phyloP scores from a whole-genome alignment of 2,329 filamentous ascomycete species.

The Ramularia collo-cygni region DNA sequence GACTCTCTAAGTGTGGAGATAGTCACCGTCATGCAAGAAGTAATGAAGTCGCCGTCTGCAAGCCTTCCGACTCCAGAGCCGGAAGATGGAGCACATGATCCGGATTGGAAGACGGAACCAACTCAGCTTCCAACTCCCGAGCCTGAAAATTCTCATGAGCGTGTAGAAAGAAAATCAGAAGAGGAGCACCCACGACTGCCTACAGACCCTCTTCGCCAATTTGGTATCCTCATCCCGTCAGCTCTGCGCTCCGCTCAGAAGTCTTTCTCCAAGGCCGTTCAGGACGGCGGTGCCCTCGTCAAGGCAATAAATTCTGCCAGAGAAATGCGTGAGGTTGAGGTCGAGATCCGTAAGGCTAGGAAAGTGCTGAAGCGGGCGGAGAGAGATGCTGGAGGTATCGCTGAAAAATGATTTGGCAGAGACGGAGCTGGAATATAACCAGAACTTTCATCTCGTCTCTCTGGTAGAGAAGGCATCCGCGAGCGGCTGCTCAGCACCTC shows the following conservation, averaged over 20 bases:
- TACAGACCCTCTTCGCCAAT: slow-evolving; percentile 52
- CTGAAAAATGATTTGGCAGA: not conserved
- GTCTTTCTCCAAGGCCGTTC: slow-evolving; percentile 48
- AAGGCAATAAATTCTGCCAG: slow-evolving; percentile 50
- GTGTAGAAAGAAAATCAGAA: slow-evolving; percentile 20
- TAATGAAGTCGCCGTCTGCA: slow-evolving; percentile 13
- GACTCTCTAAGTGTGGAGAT: slow-evolving; percentile 1
- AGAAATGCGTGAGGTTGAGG: slow-evolving; percentile 60
- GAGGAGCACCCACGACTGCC: not conserved
- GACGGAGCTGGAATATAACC: no score
- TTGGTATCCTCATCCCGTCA: slow-evolving; percentile 47
- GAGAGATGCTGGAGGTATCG: slow-evolving; percentile 2
- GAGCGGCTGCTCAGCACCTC: no score
- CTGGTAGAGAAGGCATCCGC: no score
- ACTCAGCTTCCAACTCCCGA: not conserved
- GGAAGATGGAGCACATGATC: slow-evolving; percentile 10
- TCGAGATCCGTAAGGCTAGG: slow-evolving; percentile 55
- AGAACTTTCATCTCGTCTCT: no score
- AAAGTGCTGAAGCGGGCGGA: slow-evolving; percentile 40
- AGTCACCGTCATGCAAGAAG: not conserved
- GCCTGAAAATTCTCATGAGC: not conserved
- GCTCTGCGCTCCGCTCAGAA: slow-evolving; percentile 51
- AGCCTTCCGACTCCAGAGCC: slow-evolving; percentile 39
- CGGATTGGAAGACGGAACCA: not conserved
- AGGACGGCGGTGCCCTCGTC: slow-evolving; percentile 51